Percentiles rank a stretch among this genome's conserved stretches.
Conservation (phyloP, 2,329 filamentous ascomycete species). For the Verticillium nonalfalfae region DNA sequence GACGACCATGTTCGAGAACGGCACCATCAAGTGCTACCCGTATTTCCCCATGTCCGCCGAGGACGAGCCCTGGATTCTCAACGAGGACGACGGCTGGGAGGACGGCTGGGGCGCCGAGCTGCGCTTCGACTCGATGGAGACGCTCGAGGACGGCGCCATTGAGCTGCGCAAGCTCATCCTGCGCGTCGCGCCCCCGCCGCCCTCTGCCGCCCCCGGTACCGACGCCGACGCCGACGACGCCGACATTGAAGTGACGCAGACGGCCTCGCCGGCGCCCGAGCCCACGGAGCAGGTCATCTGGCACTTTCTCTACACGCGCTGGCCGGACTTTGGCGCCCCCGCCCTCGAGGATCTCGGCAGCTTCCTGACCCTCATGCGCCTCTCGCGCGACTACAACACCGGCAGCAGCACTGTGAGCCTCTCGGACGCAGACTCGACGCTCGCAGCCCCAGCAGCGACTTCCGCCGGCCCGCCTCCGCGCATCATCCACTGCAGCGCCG, state of each 20-base stretch:
- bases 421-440: neutral
- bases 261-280: constrained; percentile 27
- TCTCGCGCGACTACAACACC: constrained; percentile 55
- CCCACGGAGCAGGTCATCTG: constrained; percentile 48
- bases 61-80: constrained; percentile 48
- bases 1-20: constrained; percentile 77
- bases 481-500: constrained; percentile 83
- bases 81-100: constrained; percentile 57
- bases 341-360: constrained; percentile 58
- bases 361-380: constrained; percentile 62
- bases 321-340: constrained; percentile 88
- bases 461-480: constrained; percentile 47
- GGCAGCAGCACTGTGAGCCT: constrained; percentile 14
- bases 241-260: constrained; percentile 21
- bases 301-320: constrained; percentile 80
- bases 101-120: constrained; percentile 65
- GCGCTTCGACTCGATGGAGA: constrained; percentile 57
- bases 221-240: neutral
- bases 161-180: constrained; percentile 70
- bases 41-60: constrained; percentile 68
- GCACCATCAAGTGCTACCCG: constrained; percentile 76
- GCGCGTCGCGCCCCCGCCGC: constrained; percentile 28
- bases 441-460: neutral
- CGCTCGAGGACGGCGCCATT: constrained; percentile 48
- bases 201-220: neutral